Evolutionary conservation across 805 yeast genomes (phyloP), one percentile per base, ranked within the genome.

Genomic region (Lipomyces japonicus): DNA sequence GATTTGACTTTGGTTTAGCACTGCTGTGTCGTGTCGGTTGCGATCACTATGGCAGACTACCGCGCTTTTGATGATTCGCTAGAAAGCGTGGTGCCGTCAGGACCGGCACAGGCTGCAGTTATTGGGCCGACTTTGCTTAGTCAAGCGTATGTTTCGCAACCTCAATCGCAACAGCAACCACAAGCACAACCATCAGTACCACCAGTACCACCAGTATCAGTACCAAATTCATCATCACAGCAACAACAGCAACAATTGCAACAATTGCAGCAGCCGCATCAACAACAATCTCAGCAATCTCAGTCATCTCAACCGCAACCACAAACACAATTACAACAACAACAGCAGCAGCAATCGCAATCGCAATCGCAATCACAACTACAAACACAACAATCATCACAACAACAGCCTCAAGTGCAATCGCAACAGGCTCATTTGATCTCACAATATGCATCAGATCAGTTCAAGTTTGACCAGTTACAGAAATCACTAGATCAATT

Each of bases 261-360:
- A 32, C 52, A 24, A 24, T 59, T 50, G 48, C 58, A 46, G 42
- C 55, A 54, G 43, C 63, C 56, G 35, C 56, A 45, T 42, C 49
- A 54, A 37, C 53, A 42, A 39, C 61, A 52, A 32, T 55, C 55
- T 9, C 65, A 62, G 25, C 41, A n/a, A n/a, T n/a, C n/a, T n/a
- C n/a, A n/a, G n/a, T n/a, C n/a, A n/a, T 7, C 6, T 19, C 6
- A 34, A 34, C n/a, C 37, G 16, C 37, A 34, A 14, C 37, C 10
- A 34, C 37, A 34, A 19, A 28, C 12, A 28, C 10, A 10, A 10
- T 10, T 28, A 28, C 32, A 10, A 10, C 32, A 28, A 28, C 68
- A 65, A n/a, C n/a, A n/a, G n/a, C n/a, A 60, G 50, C 68, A 65
- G 45, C 66, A 55, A 39, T 64, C 28, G 64, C 67, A 16, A 61